Evolutionary conservation across 208 protist genomes (phyloP).

Genomic region (Wallacemonas rigidus): DNA sequence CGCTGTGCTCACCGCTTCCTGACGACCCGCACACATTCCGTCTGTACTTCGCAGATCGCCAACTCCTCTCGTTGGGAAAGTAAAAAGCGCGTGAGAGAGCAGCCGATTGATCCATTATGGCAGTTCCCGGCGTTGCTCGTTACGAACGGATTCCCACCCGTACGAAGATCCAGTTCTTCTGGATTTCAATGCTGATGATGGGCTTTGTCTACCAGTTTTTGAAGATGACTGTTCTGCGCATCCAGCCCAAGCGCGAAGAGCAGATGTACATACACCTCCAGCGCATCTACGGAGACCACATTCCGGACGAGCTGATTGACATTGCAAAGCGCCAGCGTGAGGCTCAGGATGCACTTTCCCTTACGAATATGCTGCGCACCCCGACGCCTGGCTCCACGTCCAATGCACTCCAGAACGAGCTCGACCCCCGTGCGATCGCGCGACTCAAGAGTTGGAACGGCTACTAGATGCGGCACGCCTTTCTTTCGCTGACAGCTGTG

Average conservation of each 20-base stretch:
- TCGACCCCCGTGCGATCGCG: slow-evolving; percentile 66
- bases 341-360: slow-evolving; percentile 71
- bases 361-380: slow-evolving; percentile 76
- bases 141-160: slow-evolving; percentile 84
- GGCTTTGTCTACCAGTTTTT: slow-evolving; percentile 80
- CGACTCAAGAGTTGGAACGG: slow-evolving; percentile 78
- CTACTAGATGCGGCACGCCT: slow-evolving; percentile 32
- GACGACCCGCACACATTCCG: too few species aligned
- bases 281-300: slow-evolving; percentile 72
- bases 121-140: slow-evolving; percentile 71
- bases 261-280: slow-evolving; percentile 83
- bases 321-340: slow-evolving; percentile 73
- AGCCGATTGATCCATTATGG: slow-evolving; percentile 23
- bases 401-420: slow-evolving; percentile 76
- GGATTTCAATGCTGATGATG: slow-evolving; percentile 76
- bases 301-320: slow-evolving; percentile 66
- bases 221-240: slow-evolving; percentile 73
- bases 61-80: not conserved
- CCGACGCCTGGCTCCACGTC: slow-evolving; percentile 81
- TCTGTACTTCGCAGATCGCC: too few species aligned
- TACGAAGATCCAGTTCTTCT: slow-evolving; percentile 76
- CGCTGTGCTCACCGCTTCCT: too few species aligned
- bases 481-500: slow-evolving; percentile 12
- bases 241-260: slow-evolving; percentile 84
- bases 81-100: not conserved